Conservation (phyloP, 257 asterid genomes). For the Ophiorrhiza pumila region DNA sequence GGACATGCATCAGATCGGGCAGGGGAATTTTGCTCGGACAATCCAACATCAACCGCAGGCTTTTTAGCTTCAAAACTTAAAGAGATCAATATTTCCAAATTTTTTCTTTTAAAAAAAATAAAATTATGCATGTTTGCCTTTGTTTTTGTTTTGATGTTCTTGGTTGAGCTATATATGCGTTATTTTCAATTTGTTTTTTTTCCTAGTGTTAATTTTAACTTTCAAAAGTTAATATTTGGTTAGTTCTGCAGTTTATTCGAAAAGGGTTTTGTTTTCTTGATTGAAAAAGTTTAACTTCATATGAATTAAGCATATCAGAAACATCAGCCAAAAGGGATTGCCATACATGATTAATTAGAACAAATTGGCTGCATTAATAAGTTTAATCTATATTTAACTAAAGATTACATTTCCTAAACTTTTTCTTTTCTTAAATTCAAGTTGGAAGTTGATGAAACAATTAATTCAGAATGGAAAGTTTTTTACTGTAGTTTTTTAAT, state of each 20-base stretch:
- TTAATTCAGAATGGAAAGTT: neutral
- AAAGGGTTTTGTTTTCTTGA: no score
- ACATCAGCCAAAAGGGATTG: no score
- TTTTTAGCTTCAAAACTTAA: conserved; percentile 4
- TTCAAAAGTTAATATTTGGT: no score
- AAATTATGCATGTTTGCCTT: neutral
- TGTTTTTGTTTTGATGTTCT: neutral
- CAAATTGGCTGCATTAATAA: neutral
- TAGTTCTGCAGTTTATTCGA: no score
- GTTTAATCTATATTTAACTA: no score
- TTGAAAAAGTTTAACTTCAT: no score
- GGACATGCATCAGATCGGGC: conserved; percentile 19
- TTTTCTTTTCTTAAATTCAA: no score
- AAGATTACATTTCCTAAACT: neutral
- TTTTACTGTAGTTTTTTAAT: no score
- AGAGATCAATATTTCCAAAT: neutral
- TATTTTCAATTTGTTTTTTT: neutral
- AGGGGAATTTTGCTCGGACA: conserved; percentile 23
- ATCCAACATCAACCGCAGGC: conserved; percentile 10
- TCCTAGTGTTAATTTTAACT: no score
- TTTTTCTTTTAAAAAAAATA: neutral
- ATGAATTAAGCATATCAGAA: no score
- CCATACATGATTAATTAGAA: no score
- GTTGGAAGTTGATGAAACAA: neutral
- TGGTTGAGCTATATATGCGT: neutral